These are phyloP conservation scores for Austroboletus novae-zelandiae DNA, from an alignment of 1,284 basidiomycete genomes.

Conservation along the genomic window DNA sequence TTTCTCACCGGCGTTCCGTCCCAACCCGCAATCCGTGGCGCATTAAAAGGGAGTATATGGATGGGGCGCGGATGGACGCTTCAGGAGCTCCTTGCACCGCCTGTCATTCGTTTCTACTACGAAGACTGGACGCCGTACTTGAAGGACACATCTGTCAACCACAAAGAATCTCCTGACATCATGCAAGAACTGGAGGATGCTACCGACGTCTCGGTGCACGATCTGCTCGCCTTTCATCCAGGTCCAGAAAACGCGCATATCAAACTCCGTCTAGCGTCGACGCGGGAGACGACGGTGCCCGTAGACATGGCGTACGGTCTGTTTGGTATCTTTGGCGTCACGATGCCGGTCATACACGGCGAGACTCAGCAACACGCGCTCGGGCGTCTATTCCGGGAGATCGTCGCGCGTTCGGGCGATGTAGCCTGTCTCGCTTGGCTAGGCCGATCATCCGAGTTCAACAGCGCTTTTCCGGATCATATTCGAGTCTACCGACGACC, in stretches of 20 bases:
- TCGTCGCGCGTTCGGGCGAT: constrained; percentile 13
- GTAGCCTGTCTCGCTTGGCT: constrained; percentile 18
- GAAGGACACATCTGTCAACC: constrained; percentile 10
- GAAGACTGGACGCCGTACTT: constrained; percentile 26
- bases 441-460: constrained; percentile 23
- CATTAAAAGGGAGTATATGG: constrained; percentile 18
- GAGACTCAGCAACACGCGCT: too few species aligned
- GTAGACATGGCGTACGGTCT: constrained; percentile 28
- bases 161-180: constrained; percentile 15
- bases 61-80: constrained; percentile 29
- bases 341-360: neutral
- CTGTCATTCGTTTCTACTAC: too few species aligned
- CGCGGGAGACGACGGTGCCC: constrained; percentile 17
- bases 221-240: constrained; percentile 17
- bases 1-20: constrained; percentile 18
- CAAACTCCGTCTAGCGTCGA: constrained; percentile 25
- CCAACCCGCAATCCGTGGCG: constrained; percentile 2
- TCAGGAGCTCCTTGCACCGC: constrained; percentile 15
- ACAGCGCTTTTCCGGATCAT: constrained; percentile 23
- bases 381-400: constrained; percentile 19
- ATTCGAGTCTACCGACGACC: constrained; percentile 16
- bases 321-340: constrained; percentile 23
- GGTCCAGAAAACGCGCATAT: constrained; percentile 8
- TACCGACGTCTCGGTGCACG: constrained; percentile 6
- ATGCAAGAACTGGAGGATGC: constrained; percentile 18